Evolutionary conservation across 164 flowering plant species (phyloP), one percentile per base, ranked within the genome.

Genomic region (Sedum album): DNA sequence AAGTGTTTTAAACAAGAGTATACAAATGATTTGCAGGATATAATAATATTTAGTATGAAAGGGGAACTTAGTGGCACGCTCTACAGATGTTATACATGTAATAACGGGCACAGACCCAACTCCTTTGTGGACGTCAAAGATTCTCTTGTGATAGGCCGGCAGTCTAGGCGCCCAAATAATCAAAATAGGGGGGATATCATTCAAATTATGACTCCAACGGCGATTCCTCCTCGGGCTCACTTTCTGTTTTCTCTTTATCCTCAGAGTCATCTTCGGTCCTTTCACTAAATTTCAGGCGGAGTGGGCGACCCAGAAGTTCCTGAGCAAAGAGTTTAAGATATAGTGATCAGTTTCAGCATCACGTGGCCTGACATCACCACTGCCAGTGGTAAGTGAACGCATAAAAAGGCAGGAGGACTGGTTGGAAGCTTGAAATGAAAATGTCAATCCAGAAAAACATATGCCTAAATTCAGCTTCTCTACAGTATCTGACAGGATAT

Each of bases 281-380:
- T 57, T 57, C 62, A 57, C 33, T 28, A 57, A 57, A 57, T 57
- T 33, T 57, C 62, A 57, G 62, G n/a, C 33, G 62, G 62, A 57
- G 33, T 11, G 62, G 62, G 20, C 62, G 62, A 57, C 62, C 62
- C 62, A 28, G 17, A 57, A 57, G 62, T 28, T 57, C 33, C 33
- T 57, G 5, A 14, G 33, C 28, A 57, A 57, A 57, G 62, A 26
- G 57, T 57, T 26, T 28, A 28, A 57, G 4, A 57, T 11, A 57
- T 14, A 44, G 48, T 44, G 48, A 44, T 44, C 18, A 44, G n/a
- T 44, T 44, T 44, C 48, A 13, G 48, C 48, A 44, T 44, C 15
- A 15, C 20, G 48, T 44, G 48, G 48, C 48, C 48, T 4, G 17
- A 15, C 11, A 0, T 44, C 15, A 44, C 15, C 48, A 44, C 4